Percentiles rank a stretch among this genome's conserved stretches.
Evolutionary conservation across 108 stramenopile species (phyloP).

Genomic region (Bacterosira constricta): DNA sequence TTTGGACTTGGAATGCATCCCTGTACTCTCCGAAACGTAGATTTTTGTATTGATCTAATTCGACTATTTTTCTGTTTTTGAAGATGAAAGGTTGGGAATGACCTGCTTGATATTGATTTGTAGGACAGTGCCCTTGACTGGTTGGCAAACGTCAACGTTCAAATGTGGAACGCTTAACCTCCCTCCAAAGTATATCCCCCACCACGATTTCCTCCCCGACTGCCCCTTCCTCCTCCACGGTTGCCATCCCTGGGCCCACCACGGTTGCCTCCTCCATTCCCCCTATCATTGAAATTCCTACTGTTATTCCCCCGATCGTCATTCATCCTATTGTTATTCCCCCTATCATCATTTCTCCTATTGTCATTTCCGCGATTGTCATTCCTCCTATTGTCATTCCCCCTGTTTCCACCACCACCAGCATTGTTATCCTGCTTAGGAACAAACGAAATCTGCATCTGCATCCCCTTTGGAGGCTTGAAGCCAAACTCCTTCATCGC

Average conservation of each 20-base stretch:
- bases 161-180: no score
- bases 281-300: conserved; percentile 10
- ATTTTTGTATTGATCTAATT: no score
- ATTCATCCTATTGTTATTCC: background rate
- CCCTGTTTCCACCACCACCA: background rate
- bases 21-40: no score
- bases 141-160: no score
- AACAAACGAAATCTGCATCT: conserved; percentile 81
- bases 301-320: background rate
- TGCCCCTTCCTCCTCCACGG: background rate
- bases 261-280: conserved; percentile 20
- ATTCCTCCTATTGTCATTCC: background rate
- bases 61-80: no score
- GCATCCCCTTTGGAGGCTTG: conserved; percentile 68
- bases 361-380: background rate
- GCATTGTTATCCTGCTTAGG: conserved; percentile 30
- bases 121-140: no score
- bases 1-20: no score
- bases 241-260: conserved; percentile 19
- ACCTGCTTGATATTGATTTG: no score
- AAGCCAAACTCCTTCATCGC: conserved; percentile 78
- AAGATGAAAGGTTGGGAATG: no score
- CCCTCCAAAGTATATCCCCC: no score
- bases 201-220: no score
- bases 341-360: background rate